Base-by-base conservation (phyloP, 2,329 filamentous ascomycete species). In the Colletotrichum plurivorum region DNA sequence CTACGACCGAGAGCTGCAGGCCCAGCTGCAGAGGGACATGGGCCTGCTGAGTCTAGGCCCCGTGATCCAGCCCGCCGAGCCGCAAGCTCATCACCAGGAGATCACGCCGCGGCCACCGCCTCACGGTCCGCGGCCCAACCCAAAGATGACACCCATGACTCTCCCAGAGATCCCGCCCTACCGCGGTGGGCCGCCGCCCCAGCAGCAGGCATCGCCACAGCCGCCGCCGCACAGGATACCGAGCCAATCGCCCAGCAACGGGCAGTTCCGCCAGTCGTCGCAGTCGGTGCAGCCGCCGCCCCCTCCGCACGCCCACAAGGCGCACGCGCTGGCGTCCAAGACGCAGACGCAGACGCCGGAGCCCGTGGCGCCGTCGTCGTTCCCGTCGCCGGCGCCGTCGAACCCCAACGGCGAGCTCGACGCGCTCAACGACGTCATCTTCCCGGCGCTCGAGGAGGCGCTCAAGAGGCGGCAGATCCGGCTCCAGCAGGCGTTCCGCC, bases 381-480 rank as follows among this genome's bases (percentile, higher is more conserved):
- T 90, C 74, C 89, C 89, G 4, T 83, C 85, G 25, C 86, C 85
- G 7, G 84, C 88, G 1, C 87, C 89, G 0, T 76, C 85, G 2
- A 89, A 88, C 70, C 80, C 88, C 25, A 88, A 89, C 64, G 90
- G 88, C 13, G 93, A 97, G 67, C 87, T 97, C 22, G 96, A 97
- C 61, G 94, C 95, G 2, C 87, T 98, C 1, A 94, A 92, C 76
- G 94, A 95, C 73, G 95, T 99, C 58, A 94, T 99, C 45, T 91
- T 98, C 71, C 96, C 96, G 0, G 95, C 96, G 2, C 87, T 99
- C 2, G 94, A 97, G 80, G 93, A 96, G 73, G 94, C 96, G 8
- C 89, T 98, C 20, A 94, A 94, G 78, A 89, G 96, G 59, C 92
- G 96, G 61, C 88, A 90, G 77, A 87, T 87, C 72, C 84, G 88